phyloP scores from a whole-genome alignment of 176 grass and related monocot genomes.

The Phragmites australis region DNA sequence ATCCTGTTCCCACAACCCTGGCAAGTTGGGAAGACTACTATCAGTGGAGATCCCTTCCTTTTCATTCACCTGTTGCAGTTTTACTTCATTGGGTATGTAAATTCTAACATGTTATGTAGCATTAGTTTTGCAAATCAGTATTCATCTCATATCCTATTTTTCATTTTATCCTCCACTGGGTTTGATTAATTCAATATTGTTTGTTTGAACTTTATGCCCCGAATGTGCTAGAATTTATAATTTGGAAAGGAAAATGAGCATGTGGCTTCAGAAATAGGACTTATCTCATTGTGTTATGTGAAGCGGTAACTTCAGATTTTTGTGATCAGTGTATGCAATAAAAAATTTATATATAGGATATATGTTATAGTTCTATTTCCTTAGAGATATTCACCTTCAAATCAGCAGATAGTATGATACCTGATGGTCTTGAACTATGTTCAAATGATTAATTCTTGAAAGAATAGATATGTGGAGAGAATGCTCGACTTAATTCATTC shows the following conservation, averaged over 20 bases:
- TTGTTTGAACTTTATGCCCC: background rate
- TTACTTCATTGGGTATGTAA: slow-evolving; percentile 86
- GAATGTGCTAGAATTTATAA: slow-evolving; percentile 10
- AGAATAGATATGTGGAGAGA: too few relatives aligned
- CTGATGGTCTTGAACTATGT: too few relatives aligned
- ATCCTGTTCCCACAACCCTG: slow-evolving; percentile 38
- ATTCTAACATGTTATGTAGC: background rate
- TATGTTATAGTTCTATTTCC: too few relatives aligned
- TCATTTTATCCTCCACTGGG: background rate
- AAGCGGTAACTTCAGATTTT: too few relatives aligned
- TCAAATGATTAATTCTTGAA: too few relatives aligned
- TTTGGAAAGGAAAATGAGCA: background rate
- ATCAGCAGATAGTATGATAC: too few relatives aligned
- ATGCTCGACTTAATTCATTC: too few relatives aligned
- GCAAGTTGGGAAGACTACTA: slow-evolving; percentile 91
- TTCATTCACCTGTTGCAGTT: slow-evolving; percentile 81
- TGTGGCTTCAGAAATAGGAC: too few relatives aligned
- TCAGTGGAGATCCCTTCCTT: slow-evolving; percentile 78
- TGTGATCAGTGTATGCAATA: too few relatives aligned
- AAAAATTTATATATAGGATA: too few relatives aligned
- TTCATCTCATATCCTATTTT: background rate
- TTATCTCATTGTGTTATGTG: too few relatives aligned
- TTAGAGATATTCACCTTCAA: too few relatives aligned
- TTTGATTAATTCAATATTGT: background rate
- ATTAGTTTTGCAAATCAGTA: background rate